Evolutionary conservation across 192 early-diverging fungal genomes (phyloP).

Genomic region (Podila clonocystis): DNA sequence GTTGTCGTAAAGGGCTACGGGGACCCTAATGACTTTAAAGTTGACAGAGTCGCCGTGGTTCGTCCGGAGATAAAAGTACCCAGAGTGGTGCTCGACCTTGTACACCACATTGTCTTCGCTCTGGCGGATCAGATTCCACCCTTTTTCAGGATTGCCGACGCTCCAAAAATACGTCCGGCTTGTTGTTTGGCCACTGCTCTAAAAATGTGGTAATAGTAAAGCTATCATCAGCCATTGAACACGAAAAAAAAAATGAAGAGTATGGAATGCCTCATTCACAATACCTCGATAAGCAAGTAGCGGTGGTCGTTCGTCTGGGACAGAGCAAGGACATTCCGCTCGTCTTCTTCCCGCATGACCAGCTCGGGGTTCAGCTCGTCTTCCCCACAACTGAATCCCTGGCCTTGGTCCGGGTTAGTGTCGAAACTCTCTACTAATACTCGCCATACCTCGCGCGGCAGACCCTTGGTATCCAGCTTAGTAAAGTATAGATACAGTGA

Average conservation of each 20-base stretch:
- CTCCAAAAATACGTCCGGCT: slow-evolving; percentile 28
- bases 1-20: slow-evolving; percentile 1
- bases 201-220: not conserved
- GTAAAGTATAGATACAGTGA: slow-evolving; percentile 33
- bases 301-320: slow-evolving; percentile 20
- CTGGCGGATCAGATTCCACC: slow-evolving; percentile 29
- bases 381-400: not conserved
- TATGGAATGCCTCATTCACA: not conserved
- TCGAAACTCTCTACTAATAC: slow-evolving; percentile 10
- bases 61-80: slow-evolving; percentile 36
- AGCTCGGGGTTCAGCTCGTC: slow-evolving; percentile 11
- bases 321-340: slow-evolving; percentile 11
- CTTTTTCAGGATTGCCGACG: slow-evolving; percentile 17
- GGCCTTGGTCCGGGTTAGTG: not conserved
- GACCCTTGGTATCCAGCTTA: slow-evolving; percentile 27
- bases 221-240: not conserved
- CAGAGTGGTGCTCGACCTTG: slow-evolving; percentile 47
- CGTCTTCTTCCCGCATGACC: slow-evolving; percentile 31
- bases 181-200: slow-evolving; percentile 29
- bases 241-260: not conserved
- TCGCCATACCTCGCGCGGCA: slow-evolving; percentile 40
- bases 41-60: slow-evolving; percentile 20
- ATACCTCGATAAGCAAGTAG: slow-evolving; percentile 31
- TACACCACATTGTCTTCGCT: slow-evolving; percentile 23
- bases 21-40: slow-evolving; percentile 37